phyloP scores from a whole-genome alignment of 306 rosid genomes.

The Hippophae rhamnoides region DNA sequence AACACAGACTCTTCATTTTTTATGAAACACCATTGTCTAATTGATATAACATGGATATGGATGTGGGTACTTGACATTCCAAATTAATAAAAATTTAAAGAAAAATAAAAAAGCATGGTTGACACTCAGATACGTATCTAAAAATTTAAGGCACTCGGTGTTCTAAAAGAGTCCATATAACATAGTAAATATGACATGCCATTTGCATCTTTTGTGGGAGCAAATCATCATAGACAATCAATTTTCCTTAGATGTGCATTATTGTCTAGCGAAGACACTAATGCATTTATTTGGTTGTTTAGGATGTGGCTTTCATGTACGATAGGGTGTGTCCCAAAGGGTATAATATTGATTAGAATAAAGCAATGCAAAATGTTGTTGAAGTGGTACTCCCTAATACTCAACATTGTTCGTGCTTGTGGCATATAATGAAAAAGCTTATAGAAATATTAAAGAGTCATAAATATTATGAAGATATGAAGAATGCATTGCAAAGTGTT shows the following conservation, averaged over 20 bases:
- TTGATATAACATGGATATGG: too few species aligned
- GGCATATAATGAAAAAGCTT: conserved; percentile 10
- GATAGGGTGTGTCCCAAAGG: neutral
- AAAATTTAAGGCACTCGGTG: too few species aligned
- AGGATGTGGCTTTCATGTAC: neutral
- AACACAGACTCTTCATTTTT: too few species aligned
- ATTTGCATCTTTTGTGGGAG: neutral
- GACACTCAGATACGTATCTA: too few species aligned
- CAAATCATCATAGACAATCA: neutral
- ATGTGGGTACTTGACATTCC: too few species aligned
- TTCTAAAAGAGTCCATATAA: neutral
- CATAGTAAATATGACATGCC: neutral
- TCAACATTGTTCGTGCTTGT: conserved; percentile 7
- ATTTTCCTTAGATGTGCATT: neutral
- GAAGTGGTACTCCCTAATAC: conserved; percentile 1
- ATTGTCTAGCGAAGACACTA: neutral
- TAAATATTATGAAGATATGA: conserved; percentile 5
- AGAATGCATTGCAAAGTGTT: neutral
- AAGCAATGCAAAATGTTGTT: neutral
- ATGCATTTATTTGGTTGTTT: neutral
- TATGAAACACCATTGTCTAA: too few species aligned
- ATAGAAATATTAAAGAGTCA: neutral
- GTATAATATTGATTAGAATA: too few species aligned
- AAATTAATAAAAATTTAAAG: too few species aligned
- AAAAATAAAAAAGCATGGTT: too few species aligned